phyloP scores from a whole-genome alignment of 2,329 filamentous ascomycete genomes.

The Hypoxylon sp. region DNA sequence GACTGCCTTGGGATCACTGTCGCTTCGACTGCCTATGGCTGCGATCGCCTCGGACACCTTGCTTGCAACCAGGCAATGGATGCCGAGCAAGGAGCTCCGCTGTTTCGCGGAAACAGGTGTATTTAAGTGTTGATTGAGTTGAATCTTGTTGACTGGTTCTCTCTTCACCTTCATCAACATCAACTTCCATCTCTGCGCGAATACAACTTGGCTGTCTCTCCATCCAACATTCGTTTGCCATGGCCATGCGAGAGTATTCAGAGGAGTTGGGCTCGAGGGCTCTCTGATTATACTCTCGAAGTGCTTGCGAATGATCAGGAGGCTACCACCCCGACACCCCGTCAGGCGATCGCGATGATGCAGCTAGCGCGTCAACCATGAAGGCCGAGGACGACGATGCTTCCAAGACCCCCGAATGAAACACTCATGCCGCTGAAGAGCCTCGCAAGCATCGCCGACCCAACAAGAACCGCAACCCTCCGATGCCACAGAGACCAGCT shows the following conservation, averaged over 20 bases:
- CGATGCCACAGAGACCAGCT: conserved; percentile 9
- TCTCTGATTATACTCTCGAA: not conserved
- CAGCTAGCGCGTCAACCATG: not conserved
- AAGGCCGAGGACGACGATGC: not conserved
- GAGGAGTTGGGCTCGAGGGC: not conserved
- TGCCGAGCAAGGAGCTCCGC: not conserved
- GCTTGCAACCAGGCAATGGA: not conserved
- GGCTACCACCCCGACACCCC: not conserved
- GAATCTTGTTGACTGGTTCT: not conserved
- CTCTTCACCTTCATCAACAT: not conserved
- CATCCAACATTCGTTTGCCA: not conserved
- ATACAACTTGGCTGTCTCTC: not conserved
- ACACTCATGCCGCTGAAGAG: not conserved
- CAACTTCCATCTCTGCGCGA: not conserved
- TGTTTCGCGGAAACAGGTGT: not conserved
- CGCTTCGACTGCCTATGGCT: not conserved
- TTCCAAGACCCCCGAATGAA: not conserved
- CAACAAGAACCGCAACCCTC: not conserved
- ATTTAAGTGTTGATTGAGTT: not conserved
- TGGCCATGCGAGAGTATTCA: not conserved
- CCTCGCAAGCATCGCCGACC: not conserved
- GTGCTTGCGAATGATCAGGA: not conserved
- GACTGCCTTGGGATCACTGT: not conserved
- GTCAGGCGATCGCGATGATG: not conserved
- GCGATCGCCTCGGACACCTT: not conserved